phyloP scores from a whole-genome alignment of 768 basidiomycete genomes.

The Suillus alpinus region DNA sequence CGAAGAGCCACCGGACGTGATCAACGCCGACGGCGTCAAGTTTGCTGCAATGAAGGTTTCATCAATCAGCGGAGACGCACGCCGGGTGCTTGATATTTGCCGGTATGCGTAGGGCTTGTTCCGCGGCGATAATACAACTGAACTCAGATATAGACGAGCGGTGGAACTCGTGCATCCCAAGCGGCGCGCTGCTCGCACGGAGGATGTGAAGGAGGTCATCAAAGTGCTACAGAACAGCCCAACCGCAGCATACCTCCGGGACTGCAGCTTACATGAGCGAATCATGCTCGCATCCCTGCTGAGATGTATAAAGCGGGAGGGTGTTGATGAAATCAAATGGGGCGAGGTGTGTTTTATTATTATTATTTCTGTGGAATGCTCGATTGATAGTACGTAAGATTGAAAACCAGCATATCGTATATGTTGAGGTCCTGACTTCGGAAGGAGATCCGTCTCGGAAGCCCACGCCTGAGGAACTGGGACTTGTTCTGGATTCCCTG shows the following conservation, averaged over 20 bases:
- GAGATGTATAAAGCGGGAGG: slow-evolving; percentile 78
- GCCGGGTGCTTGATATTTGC: slow-evolving; percentile 91
- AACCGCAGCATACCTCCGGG: slow-evolving; percentile 76
- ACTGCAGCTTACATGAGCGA: slow-evolving; percentile 85
- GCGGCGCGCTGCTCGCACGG: slow-evolving; percentile 53
- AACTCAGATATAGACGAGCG: slow-evolving; percentile 53
- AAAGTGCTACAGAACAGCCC: slow-evolving; percentile 89
- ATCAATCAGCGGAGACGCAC: slow-evolving; percentile 87
- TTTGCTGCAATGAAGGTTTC: slow-evolving; percentile 81
- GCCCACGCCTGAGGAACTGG: slow-evolving; percentile 63
- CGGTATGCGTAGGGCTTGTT: slow-evolving; percentile 45
- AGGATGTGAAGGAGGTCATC: slow-evolving; percentile 77
- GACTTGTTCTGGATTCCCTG: slow-evolving; percentile 70
- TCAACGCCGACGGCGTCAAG: slow-evolving; percentile 71
- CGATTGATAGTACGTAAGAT: slow-evolving; percentile 41
- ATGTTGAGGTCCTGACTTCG: slow-evolving; percentile 60
- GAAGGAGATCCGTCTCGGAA: slow-evolving; percentile 54
- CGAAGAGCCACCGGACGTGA: slow-evolving; percentile 48
- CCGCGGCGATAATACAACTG: neutral
- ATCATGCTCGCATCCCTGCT: slow-evolving; percentile 83
- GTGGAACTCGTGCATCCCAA: slow-evolving; percentile 71
- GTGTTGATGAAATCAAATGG: slow-evolving; percentile 88
- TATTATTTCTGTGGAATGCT: neutral
- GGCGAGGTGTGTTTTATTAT: slow-evolving; percentile 49
- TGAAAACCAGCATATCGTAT: slow-evolving; percentile 70